Percentiles rank a stretch among this genome's conserved stretches.
Evolutionary conservation across 2,329 filamentous ascomycete genomes (phyloP).

Genomic region (Piedraia hortae): DNA sequence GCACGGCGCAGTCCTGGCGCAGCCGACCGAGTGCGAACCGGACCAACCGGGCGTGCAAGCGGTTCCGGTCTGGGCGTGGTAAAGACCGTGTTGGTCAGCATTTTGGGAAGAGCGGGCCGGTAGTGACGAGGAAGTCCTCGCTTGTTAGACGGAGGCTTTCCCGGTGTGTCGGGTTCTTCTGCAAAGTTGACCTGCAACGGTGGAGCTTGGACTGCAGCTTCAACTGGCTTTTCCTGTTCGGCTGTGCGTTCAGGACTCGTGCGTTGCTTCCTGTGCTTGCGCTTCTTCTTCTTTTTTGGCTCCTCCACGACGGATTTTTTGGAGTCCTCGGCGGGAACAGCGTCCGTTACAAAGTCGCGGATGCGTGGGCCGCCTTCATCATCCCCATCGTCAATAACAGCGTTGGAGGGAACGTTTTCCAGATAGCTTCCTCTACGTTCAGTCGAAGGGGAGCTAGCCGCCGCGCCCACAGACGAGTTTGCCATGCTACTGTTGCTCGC

Average conservation of each 20-base stretch:
- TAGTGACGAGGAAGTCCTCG: conserved; percentile 20
- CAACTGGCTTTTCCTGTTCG: conserved; percentile 13
- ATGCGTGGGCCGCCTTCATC: conserved; percentile 16
- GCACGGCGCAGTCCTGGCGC: conserved; percentile 32
- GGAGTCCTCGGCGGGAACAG: too few species aligned
- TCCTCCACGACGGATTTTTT: too few species aligned
- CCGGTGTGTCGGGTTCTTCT: conserved; percentile 2
- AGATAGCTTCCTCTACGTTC: conserved; percentile 15
- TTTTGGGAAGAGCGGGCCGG: conserved; percentile 32
- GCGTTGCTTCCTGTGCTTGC: conserved; percentile 15
- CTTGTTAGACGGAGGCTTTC: conserved; percentile 11
- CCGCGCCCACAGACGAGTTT: conserved; percentile 15
- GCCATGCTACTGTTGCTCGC: conserved; percentile 37
- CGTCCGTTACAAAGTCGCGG: conserved; percentile 20
- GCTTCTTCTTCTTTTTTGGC: conserved; percentile 4
- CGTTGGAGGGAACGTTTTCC: conserved; percentile 9
- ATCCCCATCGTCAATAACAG: conserved; percentile 23
- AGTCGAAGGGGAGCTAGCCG: conserved; percentile 18
- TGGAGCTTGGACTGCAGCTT: conserved; percentile 5
- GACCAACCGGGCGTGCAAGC: conserved; percentile 2
- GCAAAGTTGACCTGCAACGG: neutral
- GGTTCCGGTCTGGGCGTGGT: conserved; percentile 13
- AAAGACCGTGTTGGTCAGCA: conserved; percentile 46
- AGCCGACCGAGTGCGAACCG: conserved; percentile 3
- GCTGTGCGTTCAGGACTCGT: conserved; percentile 16